Evolutionary conservation across 768 basidiomycete species (phyloP), one percentile per base, ranked within the genome.

Genomic region (Flagelloscypha sp.): DNA sequence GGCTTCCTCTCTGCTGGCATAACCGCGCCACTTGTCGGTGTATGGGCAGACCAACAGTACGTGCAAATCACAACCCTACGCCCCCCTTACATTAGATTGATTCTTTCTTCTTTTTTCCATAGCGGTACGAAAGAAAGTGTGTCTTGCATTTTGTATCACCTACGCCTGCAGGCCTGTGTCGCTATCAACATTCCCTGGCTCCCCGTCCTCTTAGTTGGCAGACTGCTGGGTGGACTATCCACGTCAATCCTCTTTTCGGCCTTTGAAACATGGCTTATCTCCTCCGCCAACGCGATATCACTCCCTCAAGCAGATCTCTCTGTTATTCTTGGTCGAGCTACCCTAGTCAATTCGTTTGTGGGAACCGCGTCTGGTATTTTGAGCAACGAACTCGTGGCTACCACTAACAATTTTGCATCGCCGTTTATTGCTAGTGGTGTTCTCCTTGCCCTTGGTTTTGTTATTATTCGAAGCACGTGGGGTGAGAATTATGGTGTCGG

Each of bases 231-330:
- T 2, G 84, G 84, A 1, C 51, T 81, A 25, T 80, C 83, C 1
- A 84, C 83, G 0, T 77, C 82, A 13, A 84, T 84, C 43, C 69
- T 84, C 22, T 84, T 76, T 57, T 80, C 79, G 9, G 76, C 71
- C 6, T 84, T 85, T 45, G 83, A 86, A 46, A 76, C 81, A 16
- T 86, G 84, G 84, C 60, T 86, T 30, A 66, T 85, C 30, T 77
- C 79, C 3, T 67, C 80, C 1, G 62, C 77, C 11, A 69, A 70
- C 16, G 55, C 66, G 9, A 46, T 70, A 7, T 59, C 66, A 1
- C 60, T 85, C 6, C 60, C 74, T 1, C 64, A 72, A 6, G 54
- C 67, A 8, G 76, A 79, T 31, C 66, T 86, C 6, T 81, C 78
- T 21, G 63, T 55, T 15, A 83, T 84, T 42, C 72, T 86, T 57